Conservation (phyloP, 2,329 filamentous ascomycete species). For the Alternaria alternata region DNA sequence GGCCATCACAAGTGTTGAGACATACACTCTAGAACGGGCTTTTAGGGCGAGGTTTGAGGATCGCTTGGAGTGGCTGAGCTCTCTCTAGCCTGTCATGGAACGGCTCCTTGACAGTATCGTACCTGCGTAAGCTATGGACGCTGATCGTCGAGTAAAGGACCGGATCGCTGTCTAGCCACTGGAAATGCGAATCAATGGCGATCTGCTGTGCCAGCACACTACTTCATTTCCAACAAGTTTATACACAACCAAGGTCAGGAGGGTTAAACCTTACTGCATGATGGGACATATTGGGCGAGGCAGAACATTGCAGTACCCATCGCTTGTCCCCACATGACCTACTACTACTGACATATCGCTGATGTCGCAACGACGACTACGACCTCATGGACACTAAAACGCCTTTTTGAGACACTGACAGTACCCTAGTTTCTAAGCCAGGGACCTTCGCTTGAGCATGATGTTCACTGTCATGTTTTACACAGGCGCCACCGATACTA, state of each 20-base stretch:
- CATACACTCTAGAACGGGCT: not conserved
- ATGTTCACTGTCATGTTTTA: conserved; percentile 4
- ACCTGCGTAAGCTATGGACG: conserved; percentile 13
- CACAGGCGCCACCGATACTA: conserved; percentile 14
- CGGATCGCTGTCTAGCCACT: not conserved
- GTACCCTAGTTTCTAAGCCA: not conserved
- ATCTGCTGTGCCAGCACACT: not conserved
- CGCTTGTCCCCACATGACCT: not conserved
- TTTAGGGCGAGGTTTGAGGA: not conserved
- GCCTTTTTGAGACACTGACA: not conserved
- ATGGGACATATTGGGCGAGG: conserved; percentile 1
- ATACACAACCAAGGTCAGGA: not conserved
- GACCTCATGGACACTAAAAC: not conserved
- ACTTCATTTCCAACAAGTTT: not conserved
- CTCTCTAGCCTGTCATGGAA: conserved; percentile 1
- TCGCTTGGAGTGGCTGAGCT: not conserved
- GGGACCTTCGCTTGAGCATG: not conserved
- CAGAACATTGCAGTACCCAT: not conserved
- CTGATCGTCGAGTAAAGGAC: not conserved
- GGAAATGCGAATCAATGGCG: conserved; percentile 1
- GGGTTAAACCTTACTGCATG: not conserved
- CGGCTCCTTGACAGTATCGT: not conserved
- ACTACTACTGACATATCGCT: not conserved
- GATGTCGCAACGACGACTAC: not conserved
- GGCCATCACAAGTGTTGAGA: not conserved